A percentile compares a stretch with the other conserved stretches of the same genome.
phyloP scores from a whole-genome alignment of 768 basidiomycete species.

The Neoboletus brunneissimus region DNA sequence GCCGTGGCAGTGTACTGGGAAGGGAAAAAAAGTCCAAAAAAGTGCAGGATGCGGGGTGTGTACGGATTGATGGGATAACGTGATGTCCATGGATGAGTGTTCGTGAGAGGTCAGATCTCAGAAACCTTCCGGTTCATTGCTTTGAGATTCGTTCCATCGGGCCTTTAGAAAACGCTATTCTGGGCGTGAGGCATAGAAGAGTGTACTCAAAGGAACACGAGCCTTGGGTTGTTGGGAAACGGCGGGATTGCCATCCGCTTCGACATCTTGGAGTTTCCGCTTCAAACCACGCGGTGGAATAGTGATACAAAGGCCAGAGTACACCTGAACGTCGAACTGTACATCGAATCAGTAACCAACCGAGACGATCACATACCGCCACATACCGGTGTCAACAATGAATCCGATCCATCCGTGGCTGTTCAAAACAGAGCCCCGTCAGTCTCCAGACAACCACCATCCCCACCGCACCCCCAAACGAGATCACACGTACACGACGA shows the following conservation, averaged over 20 bases:
- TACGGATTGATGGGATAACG: conserved; percentile 8
- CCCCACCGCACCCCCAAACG: neutral
- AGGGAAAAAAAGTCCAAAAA: neutral
- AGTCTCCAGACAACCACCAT: neutral
- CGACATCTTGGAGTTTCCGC: conserved; percentile 24
- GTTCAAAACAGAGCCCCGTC: neutral
- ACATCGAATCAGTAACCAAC: neutral
- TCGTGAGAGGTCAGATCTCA: neutral
- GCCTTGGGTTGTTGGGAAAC: conserved; percentile 21
- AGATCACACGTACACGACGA: conserved; percentile 15
- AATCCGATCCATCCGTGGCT: conserved; percentile 12
- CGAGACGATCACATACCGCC: neutral
- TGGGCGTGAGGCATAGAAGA: neutral
- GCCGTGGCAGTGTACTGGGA: neutral
- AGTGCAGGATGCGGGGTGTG: neutral
- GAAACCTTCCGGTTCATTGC: neutral
- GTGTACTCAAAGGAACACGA: neutral
- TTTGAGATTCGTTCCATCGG: conserved; percentile 14
- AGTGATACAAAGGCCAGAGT: conserved; percentile 26
- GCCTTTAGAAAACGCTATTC: conserved; percentile 17
- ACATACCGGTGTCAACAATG: conserved; percentile 21
- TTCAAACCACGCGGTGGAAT: conserved; percentile 21
- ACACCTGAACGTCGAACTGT: conserved; percentile 5
- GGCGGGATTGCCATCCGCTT: neutral
- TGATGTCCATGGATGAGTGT: neutral